Base-by-base conservation (phyloP, 768 basidiomycete species). In the Boletus rufocinnamomeus region DNA sequence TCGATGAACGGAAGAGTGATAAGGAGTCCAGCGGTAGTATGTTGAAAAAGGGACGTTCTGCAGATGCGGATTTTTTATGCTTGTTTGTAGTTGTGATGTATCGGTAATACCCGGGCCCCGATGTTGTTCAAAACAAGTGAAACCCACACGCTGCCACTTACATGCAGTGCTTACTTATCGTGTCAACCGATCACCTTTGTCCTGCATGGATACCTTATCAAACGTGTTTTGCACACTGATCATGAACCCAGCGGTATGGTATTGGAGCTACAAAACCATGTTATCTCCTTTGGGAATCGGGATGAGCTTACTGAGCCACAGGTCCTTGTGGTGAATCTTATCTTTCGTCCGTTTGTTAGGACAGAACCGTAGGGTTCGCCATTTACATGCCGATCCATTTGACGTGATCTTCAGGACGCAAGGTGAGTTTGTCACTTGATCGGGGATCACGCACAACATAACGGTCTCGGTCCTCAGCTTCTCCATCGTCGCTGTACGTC, bases 1-100 rank as follows among this genome's bases (percentile, higher is more conserved):
- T 34, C 21, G 25, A 48, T 19, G 35, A 19, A 27, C 9, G 41
- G 60, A 69, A 66, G 69, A 68, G 73, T 34, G 73, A 73, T 72
- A 73, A 73, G 71, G 68, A 66, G 27, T 53, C 66, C 60, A 59
- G 72, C 71, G 59, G 35, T 11, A 10, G 30, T 30, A 45, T 4
- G 0, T 53, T 43, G 37, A 45, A 57, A 49, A 64, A 34, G 11
- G 30, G 7, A 7, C 28, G 28, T 30, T 6, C 7, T 30, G 28
- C 6, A 6, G 28, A 30, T 6, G 28, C 4, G 2, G 27, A 9
- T 19, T 66, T 63, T 63, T 50, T 41, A 37, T 43, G 32, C 17
- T 67, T 69, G 69, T 66, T 65, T 65, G 69, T 27, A 23, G 34
- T 55, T 60, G 57, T 71, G 56, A 28, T 56, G 48, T 28, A 10